These are phyloP conservation scores for Phialophora tarda DNA, from an alignment of 2,329 filamentous ascomycete species.

Conservation along the genomic window DNA sequence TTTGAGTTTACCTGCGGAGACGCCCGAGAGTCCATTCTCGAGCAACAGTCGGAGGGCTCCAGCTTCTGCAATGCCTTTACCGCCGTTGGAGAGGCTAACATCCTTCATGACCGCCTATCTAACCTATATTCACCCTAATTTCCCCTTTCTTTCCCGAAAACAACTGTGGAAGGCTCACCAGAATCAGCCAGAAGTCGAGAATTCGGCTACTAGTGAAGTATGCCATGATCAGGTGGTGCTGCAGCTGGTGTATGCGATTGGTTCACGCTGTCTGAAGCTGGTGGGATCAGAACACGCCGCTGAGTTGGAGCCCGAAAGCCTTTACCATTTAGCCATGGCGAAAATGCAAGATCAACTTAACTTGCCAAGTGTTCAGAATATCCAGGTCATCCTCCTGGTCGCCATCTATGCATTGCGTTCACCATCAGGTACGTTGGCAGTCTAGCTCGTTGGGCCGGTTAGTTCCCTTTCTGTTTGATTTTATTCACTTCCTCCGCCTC, in stretches of 20 bases:
- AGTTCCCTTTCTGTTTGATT: not conserved
- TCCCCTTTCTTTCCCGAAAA: constrained; percentile 19
- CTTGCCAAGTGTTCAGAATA: constrained; percentile 18
- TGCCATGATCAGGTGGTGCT: constrained; percentile 12
- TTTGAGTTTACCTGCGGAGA: constrained; percentile 12
- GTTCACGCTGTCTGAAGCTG: constrained; percentile 24
- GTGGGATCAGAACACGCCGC: constrained; percentile 17
- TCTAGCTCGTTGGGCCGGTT: not conserved
- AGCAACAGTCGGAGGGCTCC: not conserved
- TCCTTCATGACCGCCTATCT: constrained; percentile 20
- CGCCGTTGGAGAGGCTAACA: constrained; percentile 4
- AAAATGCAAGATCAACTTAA: constrained; percentile 20
- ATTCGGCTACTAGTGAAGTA: not conserved
- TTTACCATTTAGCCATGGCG: constrained; percentile 20
- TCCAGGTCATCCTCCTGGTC: constrained; percentile 23
- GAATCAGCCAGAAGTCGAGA: not conserved
- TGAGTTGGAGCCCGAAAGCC: constrained; percentile 7
- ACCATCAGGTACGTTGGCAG: constrained; percentile 20
- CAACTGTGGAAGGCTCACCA: constrained; percentile 17
- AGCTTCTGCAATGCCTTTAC: not conserved
- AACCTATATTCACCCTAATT: constrained; percentile 22
- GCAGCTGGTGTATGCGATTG: constrained; percentile 25
- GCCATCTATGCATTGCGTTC: constrained; percentile 23
- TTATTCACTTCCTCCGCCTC: not conserved
- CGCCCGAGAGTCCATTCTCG: constrained; percentile 20